Evolutionary conservation across 768 basidiomycete species (phyloP).

Genomic region (Mycena rebaudengoi): DNA sequence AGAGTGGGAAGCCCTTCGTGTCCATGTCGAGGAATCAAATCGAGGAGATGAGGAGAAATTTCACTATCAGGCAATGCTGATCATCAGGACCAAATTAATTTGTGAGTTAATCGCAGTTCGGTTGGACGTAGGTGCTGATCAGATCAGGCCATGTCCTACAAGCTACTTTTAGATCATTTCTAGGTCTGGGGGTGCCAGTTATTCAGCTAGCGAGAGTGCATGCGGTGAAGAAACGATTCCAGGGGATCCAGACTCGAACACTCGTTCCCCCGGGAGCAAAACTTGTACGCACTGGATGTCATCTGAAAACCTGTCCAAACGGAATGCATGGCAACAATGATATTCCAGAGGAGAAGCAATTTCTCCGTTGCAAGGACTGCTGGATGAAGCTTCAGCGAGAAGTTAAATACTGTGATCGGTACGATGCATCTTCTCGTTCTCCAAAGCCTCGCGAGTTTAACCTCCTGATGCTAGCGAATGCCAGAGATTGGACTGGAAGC

Average conservation of each 20-base stretch:
- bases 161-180: neutral
- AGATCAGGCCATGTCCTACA: neutral
- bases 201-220: neutral
- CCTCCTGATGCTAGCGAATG: neutral
- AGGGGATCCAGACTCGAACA: neutral
- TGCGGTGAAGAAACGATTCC: neutral
- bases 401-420: neutral
- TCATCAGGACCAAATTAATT: slow-evolving; percentile 7
- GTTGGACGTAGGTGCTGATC: neutral
- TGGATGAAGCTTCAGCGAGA: slow-evolving; percentile 1
- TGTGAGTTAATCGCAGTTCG: slow-evolving; percentile 1
- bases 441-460: neutral
- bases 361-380: neutral
- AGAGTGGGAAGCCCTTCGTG: neutral
- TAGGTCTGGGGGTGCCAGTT: neutral
- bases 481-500: slow-evolving; percentile 10
- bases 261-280: neutral
- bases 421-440: neutral
- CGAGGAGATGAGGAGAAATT: neutral
- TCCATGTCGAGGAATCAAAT: neutral
- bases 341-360: neutral
- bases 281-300: neutral
- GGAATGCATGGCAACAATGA: neutral
- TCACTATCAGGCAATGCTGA: neutral
- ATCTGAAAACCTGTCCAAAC: neutral